These are phyloP conservation scores for Lophiotrema nucula DNA, from an alignment of 495 filamentous ascomycete species.

Conservation along the genomic window DNA sequence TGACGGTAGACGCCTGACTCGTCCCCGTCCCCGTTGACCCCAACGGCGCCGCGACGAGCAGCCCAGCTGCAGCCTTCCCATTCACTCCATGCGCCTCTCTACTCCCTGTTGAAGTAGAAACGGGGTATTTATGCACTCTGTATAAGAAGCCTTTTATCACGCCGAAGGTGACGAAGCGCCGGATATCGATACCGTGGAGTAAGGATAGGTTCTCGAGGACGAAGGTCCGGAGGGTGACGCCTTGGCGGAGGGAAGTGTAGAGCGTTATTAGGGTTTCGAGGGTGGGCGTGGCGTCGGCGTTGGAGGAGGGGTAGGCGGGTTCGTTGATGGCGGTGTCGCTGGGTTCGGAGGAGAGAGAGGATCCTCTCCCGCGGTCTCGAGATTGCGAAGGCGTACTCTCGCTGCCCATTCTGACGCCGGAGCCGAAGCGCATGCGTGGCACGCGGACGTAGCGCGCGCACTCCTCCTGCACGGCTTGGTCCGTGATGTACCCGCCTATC, in stretches of 20 bases:
- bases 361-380: not conserved
- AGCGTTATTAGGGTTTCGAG: constrained; percentile 60
- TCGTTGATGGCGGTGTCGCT: not conserved
- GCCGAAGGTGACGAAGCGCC: constrained; percentile 91
- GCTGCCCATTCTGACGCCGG: constrained; percentile 28
- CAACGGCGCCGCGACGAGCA: constrained; percentile 19
- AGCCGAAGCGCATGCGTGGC: constrained; percentile 8
- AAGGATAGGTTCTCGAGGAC: constrained; percentile 66
- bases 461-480: constrained; percentile 73
- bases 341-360: not conserved
- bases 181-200: constrained; percentile 74
- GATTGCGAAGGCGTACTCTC: constrained; percentile 4
- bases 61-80: not conserved
- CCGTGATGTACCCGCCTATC: constrained; percentile 69
- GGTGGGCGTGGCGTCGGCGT: constrained; percentile 38
- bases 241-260: constrained; percentile 74
- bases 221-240: constrained; percentile 79
- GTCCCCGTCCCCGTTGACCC: constrained; percentile 8
- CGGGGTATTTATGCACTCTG: constrained; percentile 85
- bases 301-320: not conserved
- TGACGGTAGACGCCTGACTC: not conserved
- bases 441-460: constrained; percentile 75
- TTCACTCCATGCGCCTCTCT: no score
- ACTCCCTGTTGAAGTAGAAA: constrained; percentile 50
- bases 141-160: constrained; percentile 95